Evolutionary conservation across 2,329 filamentous ascomycete genomes (phyloP).

Genomic region (Colletotrichum acutatum): DNA sequence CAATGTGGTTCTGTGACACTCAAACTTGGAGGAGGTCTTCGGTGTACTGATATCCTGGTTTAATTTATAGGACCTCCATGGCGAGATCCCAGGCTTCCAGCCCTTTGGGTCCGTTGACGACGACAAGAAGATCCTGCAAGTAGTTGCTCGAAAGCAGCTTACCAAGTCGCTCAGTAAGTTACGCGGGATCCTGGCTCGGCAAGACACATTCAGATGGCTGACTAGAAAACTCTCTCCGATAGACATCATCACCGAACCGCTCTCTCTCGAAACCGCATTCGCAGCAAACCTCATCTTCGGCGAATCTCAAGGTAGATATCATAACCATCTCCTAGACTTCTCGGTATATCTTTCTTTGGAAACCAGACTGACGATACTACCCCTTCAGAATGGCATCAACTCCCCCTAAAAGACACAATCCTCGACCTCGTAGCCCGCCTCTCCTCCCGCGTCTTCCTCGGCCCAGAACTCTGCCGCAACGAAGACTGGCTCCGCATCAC

Average conservation of each 20-base stretch:
- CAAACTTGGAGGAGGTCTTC: neutral
- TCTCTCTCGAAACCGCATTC: neutral
- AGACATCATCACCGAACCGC: neutral
- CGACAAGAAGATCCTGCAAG: neutral
- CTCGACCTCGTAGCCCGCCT: slow-evolving; percentile 55
- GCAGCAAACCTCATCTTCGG: neutral
- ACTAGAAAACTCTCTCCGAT: too few species aligned
- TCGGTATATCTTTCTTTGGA: too few species aligned
- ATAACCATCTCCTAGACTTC: too few species aligned
- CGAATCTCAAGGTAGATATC: neutral
- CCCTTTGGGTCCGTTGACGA: neutral
- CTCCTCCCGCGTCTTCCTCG: slow-evolving; percentile 62
- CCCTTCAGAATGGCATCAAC: too few species aligned
- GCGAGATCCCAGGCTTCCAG: neutral
- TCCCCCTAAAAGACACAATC: neutral
- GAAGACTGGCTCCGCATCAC: slow-evolving; percentile 57
- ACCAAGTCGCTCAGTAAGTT: neutral
- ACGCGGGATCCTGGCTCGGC: too few species aligned
- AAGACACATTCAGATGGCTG: too few species aligned
- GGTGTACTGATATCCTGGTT: neutral
- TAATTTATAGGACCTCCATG: neutral
- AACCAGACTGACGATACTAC: too few species aligned
- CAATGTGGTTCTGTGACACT: neutral
- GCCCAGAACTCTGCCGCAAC: slow-evolving; percentile 55
- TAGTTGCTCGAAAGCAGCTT: neutral